phyloP scores from a whole-genome alignment of 2,329 filamentous ascomycete genomes.

The Acephala macrosclerotiorum region DNA sequence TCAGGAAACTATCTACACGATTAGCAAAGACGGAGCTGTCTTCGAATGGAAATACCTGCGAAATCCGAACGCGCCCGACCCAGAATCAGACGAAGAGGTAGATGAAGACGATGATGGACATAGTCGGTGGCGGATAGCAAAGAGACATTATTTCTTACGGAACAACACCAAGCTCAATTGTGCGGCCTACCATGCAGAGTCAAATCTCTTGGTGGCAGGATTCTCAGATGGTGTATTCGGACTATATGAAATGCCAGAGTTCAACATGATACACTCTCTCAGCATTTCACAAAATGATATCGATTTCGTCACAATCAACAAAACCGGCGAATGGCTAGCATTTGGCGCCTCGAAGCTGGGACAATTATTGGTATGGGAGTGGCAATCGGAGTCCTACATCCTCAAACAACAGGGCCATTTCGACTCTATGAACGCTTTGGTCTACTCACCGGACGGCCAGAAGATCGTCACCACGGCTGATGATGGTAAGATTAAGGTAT shows the following conservation, averaged over 20 bases:
- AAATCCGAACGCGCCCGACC: slow-evolving; percentile 60
- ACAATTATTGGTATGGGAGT: slow-evolving; percentile 98
- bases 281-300: slow-evolving; percentile 98
- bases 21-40: slow-evolving; percentile 96
- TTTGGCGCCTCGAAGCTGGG: slow-evolving; percentile 96
- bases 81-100: slow-evolving; percentile 59
- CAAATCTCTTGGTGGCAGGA: slow-evolving; percentile 92
- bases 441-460: slow-evolving; percentile 93
- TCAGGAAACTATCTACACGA: slow-evolving; percentile 94
- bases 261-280: slow-evolving; percentile 89
- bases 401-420: slow-evolving; percentile 98
- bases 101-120: slow-evolving; percentile 68
- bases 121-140: slow-evolving; percentile 88
- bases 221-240: slow-evolving; percentile 96
- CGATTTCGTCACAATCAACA: slow-evolving; percentile 93
- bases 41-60: slow-evolving; percentile 89
- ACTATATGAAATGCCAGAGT: slow-evolving; percentile 94
- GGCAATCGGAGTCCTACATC: slow-evolving; percentile 99
- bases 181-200: slow-evolving; percentile 85
- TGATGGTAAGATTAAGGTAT: slow-evolving; percentile 98
- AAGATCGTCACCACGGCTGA: slow-evolving; percentile 93
- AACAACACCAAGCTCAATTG: slow-evolving; percentile 86
- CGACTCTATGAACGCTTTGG: slow-evolving; percentile 91
- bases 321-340: slow-evolving; percentile 94
- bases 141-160: slow-evolving; percentile 94